Evolutionary conservation across 2,329 filamentous ascomycete genomes (phyloP), one percentile per base, ranked within the genome.

Genomic region (Trichoderma lentiforme): DNA sequence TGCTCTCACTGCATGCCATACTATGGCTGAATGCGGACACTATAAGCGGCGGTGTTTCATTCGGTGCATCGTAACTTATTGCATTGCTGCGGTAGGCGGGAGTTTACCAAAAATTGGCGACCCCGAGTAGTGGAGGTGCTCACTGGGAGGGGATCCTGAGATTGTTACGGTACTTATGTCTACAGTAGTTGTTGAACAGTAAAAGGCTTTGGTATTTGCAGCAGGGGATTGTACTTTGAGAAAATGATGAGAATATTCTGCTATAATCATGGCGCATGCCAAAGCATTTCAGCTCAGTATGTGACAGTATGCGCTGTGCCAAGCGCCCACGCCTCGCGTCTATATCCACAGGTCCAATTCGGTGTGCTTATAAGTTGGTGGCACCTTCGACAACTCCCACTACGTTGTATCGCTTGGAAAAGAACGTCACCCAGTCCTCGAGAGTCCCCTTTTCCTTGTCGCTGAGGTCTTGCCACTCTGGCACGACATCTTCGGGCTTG

Each of bases 371-470:
- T 77, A 83, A 82, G 77, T 91, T 91, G 32, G 86, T 89, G 32
- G 89, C 88, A 43, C 88, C 88, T 73, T 86, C 83, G 18, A 92
- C 89, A 71, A 86, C 81, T 15, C 93, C 94, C 61, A 97, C 90
- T 66, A 98, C 88, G 78, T 97, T 98, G 84, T 99, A 99, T 72
- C 96, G 88, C 85, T 98, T 99, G 76, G 92, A 93, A 83, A 99
- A 99, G 83, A 97, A 99, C 2, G 92, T 97, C 74, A 92, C 90
- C 96, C 96, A 99, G 81, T 99, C 96, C 69, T 95, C 88, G 73
- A 99, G 84, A 3, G 92, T 91, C 30, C 89, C 89, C 84, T 96
- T 93, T 81, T 98, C 91, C 82, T 96, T 94, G 26, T 97, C 94
- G 15, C 87, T 86, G 66, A 99, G 85, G 78, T 94, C 92, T 72